Evolutionary conservation across 2,329 filamentous ascomycete genomes (phyloP), one percentile per base, ranked within the genome.

Genomic region (Macrophomina pseudophaseolina): DNA sequence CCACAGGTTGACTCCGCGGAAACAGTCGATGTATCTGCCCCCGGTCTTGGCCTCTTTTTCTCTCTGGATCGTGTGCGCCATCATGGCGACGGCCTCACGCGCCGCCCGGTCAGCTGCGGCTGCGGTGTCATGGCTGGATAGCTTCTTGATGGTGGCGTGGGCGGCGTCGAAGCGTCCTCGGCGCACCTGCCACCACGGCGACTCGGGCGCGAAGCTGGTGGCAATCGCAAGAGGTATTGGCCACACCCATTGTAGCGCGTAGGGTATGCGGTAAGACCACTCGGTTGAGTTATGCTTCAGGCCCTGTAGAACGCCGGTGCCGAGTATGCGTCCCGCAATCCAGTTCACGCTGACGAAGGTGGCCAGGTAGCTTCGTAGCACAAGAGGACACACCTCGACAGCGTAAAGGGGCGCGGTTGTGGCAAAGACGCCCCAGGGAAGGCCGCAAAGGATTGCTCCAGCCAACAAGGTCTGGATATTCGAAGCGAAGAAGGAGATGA

Each of bases 51-150:
- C 89, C 75, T 86, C 81, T 74, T 91, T 85, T 75, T 97, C 93
- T 18, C 95, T 81, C 1, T 90, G 90, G 1, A 91, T 93, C 0
- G 93, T 97, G 74, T 95, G 91, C 2, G 92, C 87, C 88, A 97
- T 97, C 91, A 96, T 94, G 70, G 91, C 88, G 68, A 97, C 72
- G 40, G 38, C 18, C 12, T 58, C 38, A 35, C 32, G 44, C 23
- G 33, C 42, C 12, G 33, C 42, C 53, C 53, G 53, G 7, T 42
- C 53, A 4, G 42, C 35, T 14, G 38, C 12, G 4, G 40, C 53
- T 4, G 33, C 53, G n/a, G 35, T 18, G n/a, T 56, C 53, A 32
- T n/a, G 12, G 23, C 38, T 46, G 12, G 38, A 91, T 23, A 92
- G 80, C 4, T 89, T 87, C 56, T 89, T 80, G 28, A 92, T 82